Evolutionary conservation across 805 yeast genomes (phyloP).

Genomic region (Candida piceae): DNA sequence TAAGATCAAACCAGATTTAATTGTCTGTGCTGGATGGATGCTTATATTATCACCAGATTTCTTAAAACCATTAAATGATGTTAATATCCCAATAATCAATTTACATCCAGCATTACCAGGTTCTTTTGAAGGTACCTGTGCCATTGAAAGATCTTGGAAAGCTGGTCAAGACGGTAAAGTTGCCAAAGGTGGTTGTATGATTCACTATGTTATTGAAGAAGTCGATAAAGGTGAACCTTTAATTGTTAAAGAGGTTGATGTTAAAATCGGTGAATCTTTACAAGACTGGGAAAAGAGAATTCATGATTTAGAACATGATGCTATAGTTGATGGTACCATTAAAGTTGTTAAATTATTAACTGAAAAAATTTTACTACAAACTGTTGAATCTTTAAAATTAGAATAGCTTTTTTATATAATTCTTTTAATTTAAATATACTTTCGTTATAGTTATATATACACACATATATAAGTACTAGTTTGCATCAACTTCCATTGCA

Average conservation of each 20-base stretch:
- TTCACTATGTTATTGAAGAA: constrained; percentile 92
- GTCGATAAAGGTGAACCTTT: constrained; percentile 93
- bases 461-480: no score
- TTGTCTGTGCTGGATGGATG: constrained; percentile 99
- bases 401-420: background rate
- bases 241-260: constrained; percentile 70
- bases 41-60: constrained; percentile 78
- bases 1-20: constrained; percentile 64
- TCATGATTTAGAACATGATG: constrained; percentile 79
- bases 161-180: constrained; percentile 86
- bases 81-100: constrained; percentile 75
- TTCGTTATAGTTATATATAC: no score
- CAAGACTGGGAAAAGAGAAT: constrained; percentile 80
- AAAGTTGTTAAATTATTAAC: constrained; percentile 44
- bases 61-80: constrained; percentile 56
- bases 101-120: constrained; percentile 97
- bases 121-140: constrained; percentile 94
- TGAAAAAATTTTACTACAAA: background rate
- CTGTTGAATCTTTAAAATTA: background rate
- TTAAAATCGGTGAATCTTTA: constrained; percentile 66
- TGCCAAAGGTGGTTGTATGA: constrained; percentile 86
- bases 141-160: constrained; percentile 93
- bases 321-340: constrained; percentile 88
- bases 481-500: constrained; percentile 52
- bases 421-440: constrained; percentile 1